Percentiles rank a stretch among this genome's conserved stretches.
Evolutionary conservation across 2,329 filamentous ascomycete genomes (phyloP).

Genomic region (Scytalidium sp.): DNA sequence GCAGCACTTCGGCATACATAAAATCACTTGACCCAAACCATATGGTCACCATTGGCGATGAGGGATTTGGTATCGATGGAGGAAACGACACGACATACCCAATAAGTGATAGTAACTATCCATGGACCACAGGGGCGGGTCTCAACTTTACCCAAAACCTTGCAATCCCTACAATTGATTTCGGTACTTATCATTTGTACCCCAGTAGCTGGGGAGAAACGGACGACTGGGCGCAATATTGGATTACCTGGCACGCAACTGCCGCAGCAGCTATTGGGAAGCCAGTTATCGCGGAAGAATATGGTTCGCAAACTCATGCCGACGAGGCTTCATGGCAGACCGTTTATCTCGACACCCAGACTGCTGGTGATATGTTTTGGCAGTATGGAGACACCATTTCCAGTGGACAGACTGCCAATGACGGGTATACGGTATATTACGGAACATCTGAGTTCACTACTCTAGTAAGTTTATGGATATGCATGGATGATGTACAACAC

Average conservation of each 20-base stretch:
- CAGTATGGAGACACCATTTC: slow-evolving; percentile 25
- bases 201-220: slow-evolving; percentile 37
- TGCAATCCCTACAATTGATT: slow-evolving; percentile 45
- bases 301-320: slow-evolving; percentile 25
- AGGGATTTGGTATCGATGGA: slow-evolving; percentile 48
- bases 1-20: slow-evolving; percentile 56
- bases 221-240: slow-evolving; percentile 40
- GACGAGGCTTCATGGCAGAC: slow-evolving; percentile 20
- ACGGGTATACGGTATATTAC: slow-evolving; percentile 25
- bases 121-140: slow-evolving; percentile 38
- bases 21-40: slow-evolving; percentile 60
- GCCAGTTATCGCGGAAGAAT: slow-evolving; percentile 38
- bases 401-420: slow-evolving; percentile 18
- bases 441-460: slow-evolving; percentile 21
- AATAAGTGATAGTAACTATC: slow-evolving; percentile 35
- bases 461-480: slow-evolving; percentile 10
- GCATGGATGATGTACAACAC: neutral
- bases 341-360: slow-evolving; percentile 14
- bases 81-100: too few relatives aligned
- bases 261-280: slow-evolving; percentile 35
- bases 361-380: slow-evolving; percentile 28
- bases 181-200: slow-evolving; percentile 52
- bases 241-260: slow-evolving; percentile 43
- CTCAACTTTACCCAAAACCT: slow-evolving; percentile 46
- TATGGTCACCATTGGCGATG: slow-evolving; percentile 62